Base-by-base conservation (phyloP, 768 basidiomycete species). In the Thelephora ganbajun region DNA sequence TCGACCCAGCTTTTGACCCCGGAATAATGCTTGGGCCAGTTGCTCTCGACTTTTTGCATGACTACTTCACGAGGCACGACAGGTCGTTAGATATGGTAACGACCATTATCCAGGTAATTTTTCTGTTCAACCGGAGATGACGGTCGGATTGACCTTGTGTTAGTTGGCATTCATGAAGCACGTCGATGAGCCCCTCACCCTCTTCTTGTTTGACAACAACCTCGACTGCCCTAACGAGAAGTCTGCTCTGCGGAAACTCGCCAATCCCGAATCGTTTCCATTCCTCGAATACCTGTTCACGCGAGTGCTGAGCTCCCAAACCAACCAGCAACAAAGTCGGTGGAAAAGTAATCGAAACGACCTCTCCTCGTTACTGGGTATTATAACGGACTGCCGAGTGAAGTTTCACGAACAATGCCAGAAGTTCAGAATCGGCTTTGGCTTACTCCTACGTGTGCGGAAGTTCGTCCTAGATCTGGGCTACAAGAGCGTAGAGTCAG, bases 151-250 rank as follows among this genome's bases (percentile, higher is more conserved):
- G 37, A 44, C 47, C 51, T 30, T 46, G 14, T 7, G 39, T 34
- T 52, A 87, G 81, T 63, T 87, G 2, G 67, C 68, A 0, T 68
- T 85, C 56, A 60, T 87, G 59, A 82, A 82, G 51, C 85, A 89
- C 59, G 85, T 83, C 53, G 69, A 70, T 22, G 75, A 83, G 20
- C 77, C 79, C 0, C 59, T 84, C 12, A 67, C 72, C 2, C 44
- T 70, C 6, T 62, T 80, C 13, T 57, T 65, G 6, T 59, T 59
- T 19, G 52, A 63, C 39, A 61, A 48, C 47, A 56, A 33, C 3
- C 54, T 44, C 11, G 56, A 53, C 9, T 53, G 44, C 20, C n/a
- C 37, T 3, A 33, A 35, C 4, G 11, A 18, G 7, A 20, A 44
- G 14, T 44, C 44, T 33, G 39, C 50, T 13, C 6, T 13, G 36